A percentile compares a stretch with the other conserved stretches of the same genome.
Evolutionary conservation across 345 rosid species (phyloP).

Genomic region (Arabidopsis arenosa): DNA sequence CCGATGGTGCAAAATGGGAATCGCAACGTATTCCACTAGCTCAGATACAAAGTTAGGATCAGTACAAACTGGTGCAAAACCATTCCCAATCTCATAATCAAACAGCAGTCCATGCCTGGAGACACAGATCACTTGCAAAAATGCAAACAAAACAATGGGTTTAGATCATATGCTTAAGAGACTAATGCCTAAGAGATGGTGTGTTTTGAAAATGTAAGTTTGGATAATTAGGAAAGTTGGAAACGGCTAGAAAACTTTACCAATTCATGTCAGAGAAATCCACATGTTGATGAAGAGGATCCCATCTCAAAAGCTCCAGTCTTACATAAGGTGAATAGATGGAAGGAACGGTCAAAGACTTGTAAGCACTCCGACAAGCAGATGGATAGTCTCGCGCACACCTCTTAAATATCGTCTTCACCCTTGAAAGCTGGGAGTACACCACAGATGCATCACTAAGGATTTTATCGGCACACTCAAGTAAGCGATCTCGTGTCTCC

Average conservation of each 20-base stretch:
- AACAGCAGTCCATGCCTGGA: constrained; percentile 85
- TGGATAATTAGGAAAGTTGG: constrained; percentile 10
- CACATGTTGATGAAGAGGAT: constrained; percentile 77
- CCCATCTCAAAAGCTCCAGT: constrained; percentile 92
- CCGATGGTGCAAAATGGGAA: constrained; percentile 84
- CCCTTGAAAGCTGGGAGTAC: constrained; percentile 77
- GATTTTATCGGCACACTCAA: constrained; percentile 74
- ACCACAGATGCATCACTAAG: constrained; percentile 93
- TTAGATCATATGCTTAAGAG: constrained; percentile 3
- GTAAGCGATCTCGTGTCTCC: constrained; percentile 68
- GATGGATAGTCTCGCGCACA: constrained; percentile 81
- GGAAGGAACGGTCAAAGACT: constrained; percentile 81
- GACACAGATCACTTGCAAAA: constrained; percentile 34
- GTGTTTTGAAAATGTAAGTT: constrained; percentile 12
- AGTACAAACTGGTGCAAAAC: constrained; percentile 66
- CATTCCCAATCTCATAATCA: constrained; percentile 72
- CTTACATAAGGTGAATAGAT: constrained; percentile 94
- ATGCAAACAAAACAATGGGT: constrained; percentile 9
- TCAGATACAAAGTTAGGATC: constrained; percentile 87
- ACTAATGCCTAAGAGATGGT: background rate
- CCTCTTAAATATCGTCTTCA: constrained; percentile 78
- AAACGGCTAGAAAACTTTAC: constrained; percentile 45
- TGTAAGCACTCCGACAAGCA: constrained; percentile 83
- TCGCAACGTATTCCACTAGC: constrained; percentile 85
- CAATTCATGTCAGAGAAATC: constrained; percentile 88